Evolutionary conservation across 352 stramenopile genomes (phyloP).

Genomic region (Phytopythium helicoides): DNA sequence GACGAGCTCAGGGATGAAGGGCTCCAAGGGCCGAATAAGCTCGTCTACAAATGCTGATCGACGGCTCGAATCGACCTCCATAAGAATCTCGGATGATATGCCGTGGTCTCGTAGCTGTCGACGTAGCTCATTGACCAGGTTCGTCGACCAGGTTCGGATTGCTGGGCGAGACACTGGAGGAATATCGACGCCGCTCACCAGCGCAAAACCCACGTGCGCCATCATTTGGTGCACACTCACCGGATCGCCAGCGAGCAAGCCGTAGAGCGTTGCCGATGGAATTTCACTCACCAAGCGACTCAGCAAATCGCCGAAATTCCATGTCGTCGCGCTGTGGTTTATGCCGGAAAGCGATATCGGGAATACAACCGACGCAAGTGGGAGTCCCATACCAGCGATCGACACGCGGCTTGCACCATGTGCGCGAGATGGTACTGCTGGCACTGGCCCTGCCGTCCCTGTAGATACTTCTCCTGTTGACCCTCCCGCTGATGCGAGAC

Average conservation of each 20-base stretch:
- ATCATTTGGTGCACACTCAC: conserved; percentile 56
- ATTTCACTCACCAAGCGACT: conserved; percentile 45
- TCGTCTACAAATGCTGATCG: conserved; percentile 34
- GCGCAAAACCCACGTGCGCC: conserved; percentile 47
- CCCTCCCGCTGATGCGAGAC: neutral
- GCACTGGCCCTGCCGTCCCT: no score
- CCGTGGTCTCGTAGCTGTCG: conserved; percentile 33
- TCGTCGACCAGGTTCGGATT: conserved; percentile 55
- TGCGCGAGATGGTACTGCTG: conserved; percentile 5
- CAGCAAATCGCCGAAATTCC: conserved; percentile 60
- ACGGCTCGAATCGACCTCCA: conserved; percentile 21
- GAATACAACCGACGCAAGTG: conserved; percentile 52
- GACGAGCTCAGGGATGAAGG: conserved; percentile 57
- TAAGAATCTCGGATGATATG: conserved; percentile 30
- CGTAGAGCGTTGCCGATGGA: conserved; percentile 47
- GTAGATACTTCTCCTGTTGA: neutral
- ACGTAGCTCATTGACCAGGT: conserved; percentile 42
- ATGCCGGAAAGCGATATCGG: conserved; percentile 45
- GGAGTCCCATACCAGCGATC: conserved; percentile 31
- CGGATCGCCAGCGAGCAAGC: conserved; percentile 41
- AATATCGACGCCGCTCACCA: conserved; percentile 62
- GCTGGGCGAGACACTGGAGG: conserved; percentile 51
- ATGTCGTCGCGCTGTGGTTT: conserved; percentile 39
- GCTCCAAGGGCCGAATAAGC: conserved; percentile 45
- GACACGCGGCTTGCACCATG: conserved; percentile 21